Evolutionary conservation across 1,284 basidiomycete species (phyloP).

Genomic region (Cerrena zonata): DNA sequence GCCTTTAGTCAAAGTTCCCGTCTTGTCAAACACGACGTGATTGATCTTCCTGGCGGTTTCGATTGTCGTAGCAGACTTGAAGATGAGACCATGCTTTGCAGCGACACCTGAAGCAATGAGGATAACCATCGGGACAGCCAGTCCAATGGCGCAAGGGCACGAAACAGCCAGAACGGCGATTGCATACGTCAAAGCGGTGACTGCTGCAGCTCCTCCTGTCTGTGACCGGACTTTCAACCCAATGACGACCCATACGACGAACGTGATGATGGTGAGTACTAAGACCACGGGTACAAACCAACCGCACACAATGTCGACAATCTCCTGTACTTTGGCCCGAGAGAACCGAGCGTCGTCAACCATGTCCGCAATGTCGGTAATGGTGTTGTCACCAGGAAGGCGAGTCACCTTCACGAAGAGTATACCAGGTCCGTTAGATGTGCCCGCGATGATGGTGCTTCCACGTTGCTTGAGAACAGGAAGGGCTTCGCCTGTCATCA

Average conservation of each 20-base stretch:
- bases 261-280: constrained; percentile 26
- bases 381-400: constrained; percentile 38
- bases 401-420: constrained; percentile 35
- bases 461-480: constrained; percentile 34
- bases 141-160: constrained; percentile 40
- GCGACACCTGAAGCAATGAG: constrained; percentile 32
- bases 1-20: constrained; percentile 39
- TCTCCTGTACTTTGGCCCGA: constrained; percentile 34
- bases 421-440: constrained; percentile 31
- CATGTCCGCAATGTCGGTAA: constrained; percentile 35
- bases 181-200: constrained; percentile 33
- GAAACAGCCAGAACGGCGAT: constrained; percentile 40
- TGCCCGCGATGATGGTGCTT: constrained; percentile 36
- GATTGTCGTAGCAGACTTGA: constrained; percentile 31
- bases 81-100: constrained; percentile 28
- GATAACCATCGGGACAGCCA: constrained; percentile 35
- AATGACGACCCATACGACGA: constrained; percentile 35
- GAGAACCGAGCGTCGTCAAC: constrained; percentile 35
- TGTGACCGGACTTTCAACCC: constrained; percentile 27
- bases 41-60: constrained; percentile 28
- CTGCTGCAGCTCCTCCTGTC: constrained; percentile 22
- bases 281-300: constrained; percentile 33
- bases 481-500: constrained; percentile 41
- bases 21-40: constrained; percentile 43
- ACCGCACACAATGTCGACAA: constrained; percentile 33